Evolutionary conservation across 305 asterid species (phyloP), one percentile per base, ranked within the genome.

Genomic region (Caryopteris hybrid): DNA sequence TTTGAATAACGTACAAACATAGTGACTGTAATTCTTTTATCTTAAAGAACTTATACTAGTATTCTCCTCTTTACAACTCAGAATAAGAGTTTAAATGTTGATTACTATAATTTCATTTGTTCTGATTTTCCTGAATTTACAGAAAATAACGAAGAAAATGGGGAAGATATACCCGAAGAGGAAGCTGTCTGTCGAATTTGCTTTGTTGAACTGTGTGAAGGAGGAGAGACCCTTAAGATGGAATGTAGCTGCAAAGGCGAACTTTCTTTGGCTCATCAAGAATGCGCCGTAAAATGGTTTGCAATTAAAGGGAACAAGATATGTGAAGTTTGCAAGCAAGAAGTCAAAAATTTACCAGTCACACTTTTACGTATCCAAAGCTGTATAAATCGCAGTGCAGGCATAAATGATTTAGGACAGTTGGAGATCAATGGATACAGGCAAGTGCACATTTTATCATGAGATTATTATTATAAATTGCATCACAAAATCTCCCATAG

Each of bases 371-470:
- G 92, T 12, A 81, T 92, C 66, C 96, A 89, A 74, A 89, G 87
- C 81, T 69, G 76, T 53, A 77, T 64, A 42, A 72, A 83, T 71
- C 84, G 61, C 66, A 75, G 60, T 64, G 34, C 76, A 23, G 74
- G 70, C 60, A 59, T 42, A 18, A 72, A 61, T 61, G 74, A 79
- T 48, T 70, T 71, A 20, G 79, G 73, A n/a, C 70, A 78, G 8
- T 58, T 87, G 77, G 97, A 89, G 70, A 82, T 88, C 74, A 83
- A 85, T 46, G 96, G 97, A 50, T 79, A 88, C 88, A 88, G 95
- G 99, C 80, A 72, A 84, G 92, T 59, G 17, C 66, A 13, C 36
- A 0, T 42, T 61, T 33, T 0, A 22, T 18, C 2, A 25, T 31
- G 5, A 53, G 23, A 27, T 43, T 45, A 45, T 12, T 9, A 45